A percentile compares a stretch with the other conserved stretches of the same genome.
phyloP scores from a whole-genome alignment of 805 yeast genomes.

The Lipomyces yamanashiensis region DNA sequence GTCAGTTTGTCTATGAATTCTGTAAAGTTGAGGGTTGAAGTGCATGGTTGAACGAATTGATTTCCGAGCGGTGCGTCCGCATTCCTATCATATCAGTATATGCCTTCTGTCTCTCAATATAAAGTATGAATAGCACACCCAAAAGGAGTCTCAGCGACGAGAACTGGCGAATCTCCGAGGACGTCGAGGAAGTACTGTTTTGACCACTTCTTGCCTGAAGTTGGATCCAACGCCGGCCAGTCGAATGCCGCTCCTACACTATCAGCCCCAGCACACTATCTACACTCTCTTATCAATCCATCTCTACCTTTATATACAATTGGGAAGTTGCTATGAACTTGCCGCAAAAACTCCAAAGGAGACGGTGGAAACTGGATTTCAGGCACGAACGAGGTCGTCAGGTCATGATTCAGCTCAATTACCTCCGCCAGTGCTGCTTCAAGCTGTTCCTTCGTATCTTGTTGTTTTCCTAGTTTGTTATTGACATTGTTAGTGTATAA shows the following conservation, averaged over 20 bases:
- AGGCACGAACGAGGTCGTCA: constrained; percentile 31
- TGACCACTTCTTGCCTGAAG: constrained; percentile 21
- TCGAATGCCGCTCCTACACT: constrained; percentile 21
- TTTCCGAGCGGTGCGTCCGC: constrained; percentile 47
- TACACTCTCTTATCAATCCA: background rate
- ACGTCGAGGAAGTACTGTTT: constrained; percentile 16
- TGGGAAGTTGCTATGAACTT: constrained; percentile 28
- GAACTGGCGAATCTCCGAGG: constrained; percentile 10
- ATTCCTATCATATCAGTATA: constrained; percentile 39
- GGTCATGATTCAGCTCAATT: constrained; percentile 23
- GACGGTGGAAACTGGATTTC: constrained; percentile 11
- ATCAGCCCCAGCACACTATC: background rate
- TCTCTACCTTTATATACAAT: constrained; percentile 25
- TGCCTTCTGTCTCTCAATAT: background rate
- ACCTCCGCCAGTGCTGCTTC: constrained; percentile 16
- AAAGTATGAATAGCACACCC: constrained; percentile 18
- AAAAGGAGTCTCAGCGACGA: constrained; percentile 31
- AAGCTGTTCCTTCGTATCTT: background rate
- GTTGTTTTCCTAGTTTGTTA: no score
- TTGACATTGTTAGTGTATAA: no score
- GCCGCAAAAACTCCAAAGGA: constrained; percentile 26
- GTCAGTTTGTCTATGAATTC: constrained; percentile 39
- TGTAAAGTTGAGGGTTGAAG: constrained; percentile 36
- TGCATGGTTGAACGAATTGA: constrained; percentile 45
- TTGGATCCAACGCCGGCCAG: constrained; percentile 33